phyloP scores from a whole-genome alignment of 2,329 filamentous ascomycete genomes.

The Xylariaceae sp. region DNA sequence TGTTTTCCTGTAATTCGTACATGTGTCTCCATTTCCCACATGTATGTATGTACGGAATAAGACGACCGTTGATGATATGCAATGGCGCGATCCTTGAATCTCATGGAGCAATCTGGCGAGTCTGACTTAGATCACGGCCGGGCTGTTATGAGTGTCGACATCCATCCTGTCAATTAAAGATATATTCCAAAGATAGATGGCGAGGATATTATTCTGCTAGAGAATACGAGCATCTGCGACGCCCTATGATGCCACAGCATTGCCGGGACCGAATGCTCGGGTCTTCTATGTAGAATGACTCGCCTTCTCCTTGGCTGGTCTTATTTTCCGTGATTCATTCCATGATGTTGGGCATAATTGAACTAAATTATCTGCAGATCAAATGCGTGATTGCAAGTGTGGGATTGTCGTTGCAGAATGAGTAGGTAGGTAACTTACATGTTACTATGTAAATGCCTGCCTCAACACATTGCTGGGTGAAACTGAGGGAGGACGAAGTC shows the following conservation, averaged over 20 bases:
- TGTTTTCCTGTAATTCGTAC: not conserved
- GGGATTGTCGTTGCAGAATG: not conserved
- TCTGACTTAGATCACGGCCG: not conserved
- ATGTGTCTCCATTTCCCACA: not conserved
- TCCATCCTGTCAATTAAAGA: not conserved
- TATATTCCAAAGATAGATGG: not conserved
- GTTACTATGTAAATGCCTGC: constrained; percentile 1
- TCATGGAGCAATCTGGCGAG: not conserved
- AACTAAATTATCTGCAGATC: no score
- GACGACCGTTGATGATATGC: not conserved
- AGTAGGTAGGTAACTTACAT: not conserved
- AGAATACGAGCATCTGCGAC: constrained; percentile 5
- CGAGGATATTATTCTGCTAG: no score
- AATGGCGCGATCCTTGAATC: not conserved
- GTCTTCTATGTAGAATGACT: not conserved
- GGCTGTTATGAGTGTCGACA: no score
- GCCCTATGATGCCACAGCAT: constrained; percentile 2
- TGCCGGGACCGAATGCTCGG: constrained; percentile 7
- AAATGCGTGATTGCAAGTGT: not conserved
- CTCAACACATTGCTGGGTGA: constrained; percentile 4
- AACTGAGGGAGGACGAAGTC: constrained; percentile 3
- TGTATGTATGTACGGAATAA: not conserved
- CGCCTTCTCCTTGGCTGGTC: not conserved
- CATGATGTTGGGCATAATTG: no score
- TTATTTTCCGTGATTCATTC: not conserved